Evolutionary conservation across 2,329 filamentous ascomycete species (phyloP).

Genomic region (Diaporthe velutina): DNA sequence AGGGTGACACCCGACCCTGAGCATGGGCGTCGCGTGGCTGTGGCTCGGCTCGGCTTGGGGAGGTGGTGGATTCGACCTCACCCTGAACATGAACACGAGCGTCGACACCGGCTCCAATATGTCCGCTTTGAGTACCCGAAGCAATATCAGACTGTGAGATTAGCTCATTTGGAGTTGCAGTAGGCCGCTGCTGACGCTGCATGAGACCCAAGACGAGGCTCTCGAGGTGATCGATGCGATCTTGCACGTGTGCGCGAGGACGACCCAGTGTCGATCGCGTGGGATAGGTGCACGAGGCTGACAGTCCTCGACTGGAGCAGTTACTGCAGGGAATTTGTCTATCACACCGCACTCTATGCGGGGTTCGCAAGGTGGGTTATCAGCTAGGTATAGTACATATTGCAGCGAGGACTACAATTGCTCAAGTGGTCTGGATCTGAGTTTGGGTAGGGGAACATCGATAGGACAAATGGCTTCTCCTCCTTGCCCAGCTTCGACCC

Average conservation of each 20-base stretch:
- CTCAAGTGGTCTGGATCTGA: no score
- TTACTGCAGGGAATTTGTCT: conserved; percentile 44
- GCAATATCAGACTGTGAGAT: background rate
- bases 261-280: background rate
- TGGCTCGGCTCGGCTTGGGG: background rate
- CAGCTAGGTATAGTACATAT: background rate
- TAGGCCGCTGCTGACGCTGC: conserved; percentile 32
- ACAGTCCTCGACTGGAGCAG: conserved; percentile 41
- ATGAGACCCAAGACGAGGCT: conserved; percentile 47
- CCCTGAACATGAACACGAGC: background rate
- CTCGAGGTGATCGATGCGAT: conserved; percentile 49
- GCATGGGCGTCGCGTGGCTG: background rate
- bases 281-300: conserved; percentile 42
- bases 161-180: background rate
- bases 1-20: background rate
- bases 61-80: background rate
- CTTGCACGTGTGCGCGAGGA: conserved; percentile 34
- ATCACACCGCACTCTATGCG: conserved; percentile 44
- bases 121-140: background rate
- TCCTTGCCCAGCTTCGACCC: no score
- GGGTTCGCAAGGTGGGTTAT: background rate
- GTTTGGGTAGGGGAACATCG: conserved; percentile 18
- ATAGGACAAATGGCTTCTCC: background rate
- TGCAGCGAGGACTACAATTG: no score
- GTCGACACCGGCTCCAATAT: background rate